Evolutionary conservation across 345 rosid genomes (phyloP), one percentile per base, ranked within the genome.

Genomic region (Moricandia moricandioides): DNA sequence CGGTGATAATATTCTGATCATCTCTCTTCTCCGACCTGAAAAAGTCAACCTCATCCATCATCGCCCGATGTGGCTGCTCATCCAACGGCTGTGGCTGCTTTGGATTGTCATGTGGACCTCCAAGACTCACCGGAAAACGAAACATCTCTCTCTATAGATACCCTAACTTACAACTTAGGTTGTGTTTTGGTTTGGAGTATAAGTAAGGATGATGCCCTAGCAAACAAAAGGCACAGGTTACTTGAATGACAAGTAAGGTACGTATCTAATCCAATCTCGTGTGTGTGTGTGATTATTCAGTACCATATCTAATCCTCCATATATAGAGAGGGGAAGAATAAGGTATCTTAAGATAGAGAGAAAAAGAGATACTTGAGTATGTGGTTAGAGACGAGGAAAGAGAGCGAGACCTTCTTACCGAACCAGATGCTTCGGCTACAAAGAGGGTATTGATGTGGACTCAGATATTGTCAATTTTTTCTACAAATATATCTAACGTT

Each of bases 1-100:
- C 80, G 11, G 71, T 54, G 30, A 49, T 29, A 8, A 13, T 57
- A 17, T 75, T 64, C 26, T 75, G 60, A 21, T 70, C 79, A 64
- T 69, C 81, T 49, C 86, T 88, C 60, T 81, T 78, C 13, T 85
- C 84, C 11, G 80, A 77, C n/a, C 71, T 78, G 73, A 93, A 91
- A 85, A 93, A 93, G 78, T 93, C 98, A 35, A 93, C 92, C 67
- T 88, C 98, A 51, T 80, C 83, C 8, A 85, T 79, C 30, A 74
- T 74, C 39, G 72, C 40, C 7, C 78, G 86, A 29, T 78, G 81
- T 7, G 78, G 54, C 60, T 69, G 76, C 33, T 80, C 78, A 21
- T 78, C 47, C 0, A 81, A 63, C 6, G 82, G 65, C 0, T 82
- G 64, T 9, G 81, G 43, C 30, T 63, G 76, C 10, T 58, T 73